phyloP scores from a whole-genome alignment of 257 asterid species.

The Nicotiana attenuata region DNA sequence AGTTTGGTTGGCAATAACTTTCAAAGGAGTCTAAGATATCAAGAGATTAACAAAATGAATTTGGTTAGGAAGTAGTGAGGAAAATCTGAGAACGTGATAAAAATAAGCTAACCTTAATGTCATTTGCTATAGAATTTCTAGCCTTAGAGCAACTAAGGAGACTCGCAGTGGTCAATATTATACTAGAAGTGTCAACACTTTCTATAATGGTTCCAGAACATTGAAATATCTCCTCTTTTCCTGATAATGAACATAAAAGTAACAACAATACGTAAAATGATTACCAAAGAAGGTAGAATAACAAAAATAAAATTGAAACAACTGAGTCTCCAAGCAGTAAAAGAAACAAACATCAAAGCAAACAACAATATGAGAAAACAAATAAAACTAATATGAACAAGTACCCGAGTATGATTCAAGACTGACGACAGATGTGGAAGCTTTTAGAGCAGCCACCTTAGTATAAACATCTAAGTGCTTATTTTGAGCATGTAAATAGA shows the following conservation, averaged over 20 bases:
- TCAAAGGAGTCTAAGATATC: not conserved
- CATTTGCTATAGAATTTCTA: not conserved
- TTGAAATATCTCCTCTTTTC: not conserved
- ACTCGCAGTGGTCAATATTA: slow-evolving; percentile 5
- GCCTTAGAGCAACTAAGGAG: not conserved
- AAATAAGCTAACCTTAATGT: not conserved
- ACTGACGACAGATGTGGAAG: not conserved
- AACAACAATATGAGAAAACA: not conserved
- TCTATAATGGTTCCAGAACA: slow-evolving; percentile 10
- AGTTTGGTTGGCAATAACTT: not conserved
- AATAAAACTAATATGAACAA: not conserved
- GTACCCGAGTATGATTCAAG: not conserved
- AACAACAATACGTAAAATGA: not conserved
- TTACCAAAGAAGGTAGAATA: not conserved
- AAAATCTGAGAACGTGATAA: not conserved
- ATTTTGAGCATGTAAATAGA: not conserved
- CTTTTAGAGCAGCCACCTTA: not conserved
- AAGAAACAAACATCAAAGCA: not conserved
- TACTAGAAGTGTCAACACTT: not conserved
- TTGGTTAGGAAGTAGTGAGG: not conserved
- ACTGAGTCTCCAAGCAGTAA: not conserved
- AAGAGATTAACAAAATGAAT: not conserved
- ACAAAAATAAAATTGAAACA: not conserved
- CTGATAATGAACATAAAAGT: not conserved
- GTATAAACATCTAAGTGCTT: not conserved